These are phyloP conservation scores for Yarrowia sp. DNA, from an alignment of 805 yeast genomes.

Conservation along the genomic window DNA sequence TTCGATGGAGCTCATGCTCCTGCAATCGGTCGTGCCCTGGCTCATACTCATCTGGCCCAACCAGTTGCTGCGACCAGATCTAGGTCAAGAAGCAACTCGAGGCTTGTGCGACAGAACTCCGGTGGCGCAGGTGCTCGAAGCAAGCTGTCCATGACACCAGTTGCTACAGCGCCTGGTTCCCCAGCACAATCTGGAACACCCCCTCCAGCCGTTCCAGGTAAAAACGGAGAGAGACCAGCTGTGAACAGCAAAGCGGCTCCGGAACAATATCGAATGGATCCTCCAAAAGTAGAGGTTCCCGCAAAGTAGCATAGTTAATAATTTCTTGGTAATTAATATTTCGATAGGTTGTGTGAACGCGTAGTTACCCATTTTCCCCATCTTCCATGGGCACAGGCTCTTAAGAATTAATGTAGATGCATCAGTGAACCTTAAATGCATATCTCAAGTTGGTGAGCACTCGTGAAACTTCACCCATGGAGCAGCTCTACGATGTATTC, in stretches of 20 bases:
- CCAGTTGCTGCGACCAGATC: slow-evolving; percentile 12
- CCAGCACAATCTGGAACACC: too few relatives aligned
- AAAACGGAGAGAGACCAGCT: neutral
- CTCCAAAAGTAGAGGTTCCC: slow-evolving; percentile 19
- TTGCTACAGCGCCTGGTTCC: neutral
- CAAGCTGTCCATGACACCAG: slow-evolving; percentile 11
- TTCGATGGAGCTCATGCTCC: slow-evolving; percentile 7
- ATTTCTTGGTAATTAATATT: neutral
- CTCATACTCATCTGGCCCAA: slow-evolving; percentile 3
- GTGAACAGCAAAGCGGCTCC: neutral
- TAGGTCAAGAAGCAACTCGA: slow-evolving; percentile 11
- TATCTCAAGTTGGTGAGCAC: neutral
- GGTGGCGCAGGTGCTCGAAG: neutral
- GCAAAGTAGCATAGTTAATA: slow-evolving; percentile 17
- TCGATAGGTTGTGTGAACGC: too few relatives aligned
- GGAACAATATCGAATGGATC: slow-evolving; percentile 1
- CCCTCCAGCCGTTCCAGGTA: neutral
- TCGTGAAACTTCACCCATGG: too few relatives aligned
- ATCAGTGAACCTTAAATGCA: neutral
- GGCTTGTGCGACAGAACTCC: slow-evolving; percentile 1
- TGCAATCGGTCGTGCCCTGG: slow-evolving; percentile 10
- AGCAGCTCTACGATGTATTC: slow-evolving; percentile 7
- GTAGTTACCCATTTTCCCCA: too few relatives aligned
- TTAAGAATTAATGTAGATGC: too few relatives aligned
- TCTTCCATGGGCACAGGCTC: too few relatives aligned